Conservation (phyloP, 2,329 filamentous ascomycete genomes). For the Lachnellula arida region DNA sequence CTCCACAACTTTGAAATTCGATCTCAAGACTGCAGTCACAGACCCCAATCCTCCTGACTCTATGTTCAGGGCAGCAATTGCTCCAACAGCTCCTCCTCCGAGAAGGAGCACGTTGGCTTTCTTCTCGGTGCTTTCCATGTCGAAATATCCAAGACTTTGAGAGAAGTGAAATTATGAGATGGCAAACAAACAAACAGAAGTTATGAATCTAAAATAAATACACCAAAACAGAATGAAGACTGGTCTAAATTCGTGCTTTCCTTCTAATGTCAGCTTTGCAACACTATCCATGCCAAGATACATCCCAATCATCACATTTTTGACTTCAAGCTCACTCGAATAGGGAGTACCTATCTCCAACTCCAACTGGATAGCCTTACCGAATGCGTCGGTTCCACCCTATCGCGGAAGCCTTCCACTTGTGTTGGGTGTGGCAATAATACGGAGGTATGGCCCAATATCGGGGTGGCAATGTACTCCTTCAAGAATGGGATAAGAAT, state of each 20-base stretch:
- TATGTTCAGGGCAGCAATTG: conserved; percentile 19
- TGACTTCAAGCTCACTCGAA: too few species aligned
- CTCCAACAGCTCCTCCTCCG: conserved; percentile 6
- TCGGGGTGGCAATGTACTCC: neutral
- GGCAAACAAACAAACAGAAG: too few species aligned
- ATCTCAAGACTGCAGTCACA: conserved; percentile 20
- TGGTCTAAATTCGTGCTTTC: too few species aligned
- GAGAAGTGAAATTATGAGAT: neutral
- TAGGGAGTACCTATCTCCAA: too few species aligned
- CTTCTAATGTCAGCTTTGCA: too few species aligned
- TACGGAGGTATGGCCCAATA: neutral
- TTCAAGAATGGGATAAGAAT: neutral
- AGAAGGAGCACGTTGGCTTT: conserved; percentile 17
- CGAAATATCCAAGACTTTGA: neutral
- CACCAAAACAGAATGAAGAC: too few species aligned
- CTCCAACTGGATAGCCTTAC: too few species aligned
- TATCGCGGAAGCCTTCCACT: neutral
- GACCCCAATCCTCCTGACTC: conserved; percentile 14
- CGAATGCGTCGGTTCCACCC: neutral
- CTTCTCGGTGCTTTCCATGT: neutral
- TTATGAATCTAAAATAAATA: neutral
- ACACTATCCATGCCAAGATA: too few species aligned
- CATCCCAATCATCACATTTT: too few species aligned
- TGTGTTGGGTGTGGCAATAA: neutral
- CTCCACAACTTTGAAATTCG: conserved; percentile 17